These are phyloP conservation scores for Crucihimalaya himalaica DNA, from an alignment of 345 rosid species.

Conservation along the genomic window DNA sequence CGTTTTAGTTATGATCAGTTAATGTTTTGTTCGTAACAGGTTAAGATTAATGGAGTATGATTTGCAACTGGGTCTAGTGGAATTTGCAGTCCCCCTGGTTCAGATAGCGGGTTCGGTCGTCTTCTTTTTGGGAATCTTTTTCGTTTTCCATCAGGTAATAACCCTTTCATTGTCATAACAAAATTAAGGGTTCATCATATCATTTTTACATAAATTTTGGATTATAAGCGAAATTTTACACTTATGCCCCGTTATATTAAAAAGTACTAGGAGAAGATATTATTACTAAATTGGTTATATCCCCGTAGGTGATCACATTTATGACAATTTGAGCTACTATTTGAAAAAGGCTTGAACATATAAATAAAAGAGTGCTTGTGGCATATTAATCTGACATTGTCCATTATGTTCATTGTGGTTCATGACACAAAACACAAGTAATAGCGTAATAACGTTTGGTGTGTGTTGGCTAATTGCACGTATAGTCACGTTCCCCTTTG, in stretches of 20 bases:
- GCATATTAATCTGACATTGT: not conserved
- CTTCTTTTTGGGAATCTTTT: conserved; percentile 58
- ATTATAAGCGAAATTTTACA: not conserved
- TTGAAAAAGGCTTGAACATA: not conserved
- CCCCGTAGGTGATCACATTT: not conserved
- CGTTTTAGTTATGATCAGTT: not conserved
- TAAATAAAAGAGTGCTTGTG: not conserved
- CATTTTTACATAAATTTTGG: not conserved
- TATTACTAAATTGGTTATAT: not conserved
- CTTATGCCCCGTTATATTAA: not conserved
- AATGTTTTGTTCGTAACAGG: conserved; percentile 23
- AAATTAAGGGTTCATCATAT: not conserved
- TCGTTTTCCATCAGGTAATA: conserved; percentile 69
- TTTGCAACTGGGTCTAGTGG: conserved; percentile 75
- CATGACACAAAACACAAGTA: conserved; percentile 5
- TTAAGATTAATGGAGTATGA: conserved; percentile 57
- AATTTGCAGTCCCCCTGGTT: conserved; percentile 71
- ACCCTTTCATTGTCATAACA: not conserved
- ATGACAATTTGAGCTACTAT: not conserved
- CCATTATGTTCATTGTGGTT: not conserved
- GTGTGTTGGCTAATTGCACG: not conserved
- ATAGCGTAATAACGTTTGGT: not conserved
- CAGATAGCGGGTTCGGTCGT: conserved; percentile 65
- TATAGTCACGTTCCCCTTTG: not conserved
- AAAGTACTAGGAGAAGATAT: not conserved